Percentiles rank a stretch among this genome's conserved stretches.
phyloP scores from a whole-genome alignment of 768 basidiomycete genomes.

The Boletales sp. region DNA sequence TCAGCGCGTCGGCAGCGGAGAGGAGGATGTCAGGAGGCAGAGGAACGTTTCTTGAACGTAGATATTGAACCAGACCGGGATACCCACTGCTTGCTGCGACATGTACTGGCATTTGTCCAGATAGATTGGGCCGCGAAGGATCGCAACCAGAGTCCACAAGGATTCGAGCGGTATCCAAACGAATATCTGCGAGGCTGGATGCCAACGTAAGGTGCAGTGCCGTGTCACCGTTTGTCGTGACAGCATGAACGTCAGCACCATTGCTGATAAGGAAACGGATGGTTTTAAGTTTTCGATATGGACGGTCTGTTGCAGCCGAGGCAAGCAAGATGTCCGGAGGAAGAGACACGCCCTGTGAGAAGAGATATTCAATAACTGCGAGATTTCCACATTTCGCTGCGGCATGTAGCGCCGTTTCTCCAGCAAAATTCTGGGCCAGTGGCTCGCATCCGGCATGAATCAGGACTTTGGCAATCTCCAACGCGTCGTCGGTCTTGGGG shows the following conservation, averaged over 20 bases:
- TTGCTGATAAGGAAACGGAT: not conserved
- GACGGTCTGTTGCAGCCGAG: not conserved
- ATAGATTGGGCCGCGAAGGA: not conserved
- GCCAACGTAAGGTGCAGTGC: not conserved
- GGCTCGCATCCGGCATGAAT: slow-evolving; percentile 9
- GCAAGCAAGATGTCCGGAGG: not conserved
- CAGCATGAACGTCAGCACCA: not conserved
- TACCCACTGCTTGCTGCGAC: not conserved
- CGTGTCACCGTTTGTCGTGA: too few species aligned
- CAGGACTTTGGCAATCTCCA: not conserved
- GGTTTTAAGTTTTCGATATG: too few species aligned
- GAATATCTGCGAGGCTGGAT: not conserved
- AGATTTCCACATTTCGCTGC: not conserved
- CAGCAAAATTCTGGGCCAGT: not conserved
- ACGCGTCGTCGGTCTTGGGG: not conserved
- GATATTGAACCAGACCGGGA: not conserved
- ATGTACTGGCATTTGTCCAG: not conserved
- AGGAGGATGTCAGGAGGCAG: not conserved
- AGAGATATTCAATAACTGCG: not conserved
- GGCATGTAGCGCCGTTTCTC: not conserved
- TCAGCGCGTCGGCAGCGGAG: not conserved
- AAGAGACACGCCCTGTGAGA: not conserved
- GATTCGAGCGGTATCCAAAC: not conserved
- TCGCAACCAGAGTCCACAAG: not conserved
- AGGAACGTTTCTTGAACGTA: not conserved